Evolutionary conservation across 495 filamentous ascomycete genomes (phyloP).

Genomic region (Mycothermus thermophilus): DNA sequence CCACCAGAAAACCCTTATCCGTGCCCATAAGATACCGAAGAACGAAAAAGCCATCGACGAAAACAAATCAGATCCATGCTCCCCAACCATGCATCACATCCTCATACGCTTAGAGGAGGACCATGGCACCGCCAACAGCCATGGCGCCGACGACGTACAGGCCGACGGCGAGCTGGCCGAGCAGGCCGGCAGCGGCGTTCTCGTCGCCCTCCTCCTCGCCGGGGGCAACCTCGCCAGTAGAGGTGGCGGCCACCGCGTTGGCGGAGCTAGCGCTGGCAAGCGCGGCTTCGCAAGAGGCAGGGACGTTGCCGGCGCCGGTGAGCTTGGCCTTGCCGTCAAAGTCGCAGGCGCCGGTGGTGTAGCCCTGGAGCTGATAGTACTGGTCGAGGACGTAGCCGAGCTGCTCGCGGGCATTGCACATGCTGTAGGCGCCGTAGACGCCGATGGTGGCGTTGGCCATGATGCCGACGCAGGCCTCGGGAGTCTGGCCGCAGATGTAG

Average conservation of each 20-base stretch:
- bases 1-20: too few species aligned
- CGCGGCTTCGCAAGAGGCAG: conserved; percentile 17
- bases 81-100: neutral
- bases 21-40: too few species aligned
- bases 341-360: conserved; percentile 49
- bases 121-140: conserved; percentile 58
- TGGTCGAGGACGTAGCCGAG: conserved; percentile 67
- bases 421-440: conserved; percentile 75
- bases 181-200: conserved; percentile 23
- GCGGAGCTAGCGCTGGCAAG: conserved; percentile 31
- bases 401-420: conserved; percentile 68
- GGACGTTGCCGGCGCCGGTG: conserved; percentile 2
- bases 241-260: conserved; percentile 31
- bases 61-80: too few species aligned
- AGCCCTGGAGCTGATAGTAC: conserved; percentile 58
- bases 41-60: too few species aligned
- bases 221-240: conserved; percentile 23
- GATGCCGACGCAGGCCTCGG: conserved; percentile 52
- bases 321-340: conserved; percentile 41
- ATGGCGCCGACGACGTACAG: conserved; percentile 54
- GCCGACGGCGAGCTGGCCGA: conserved; percentile 52
- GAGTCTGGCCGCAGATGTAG: conserved; percentile 51
- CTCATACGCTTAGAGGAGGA: conserved; percentile 46
- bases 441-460: conserved; percentile 54
- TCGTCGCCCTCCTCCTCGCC: conserved; percentile 14